Evolutionary conservation across 2,329 filamentous ascomycete species (phyloP).

Genomic region (Trichoderma sp.): DNA sequence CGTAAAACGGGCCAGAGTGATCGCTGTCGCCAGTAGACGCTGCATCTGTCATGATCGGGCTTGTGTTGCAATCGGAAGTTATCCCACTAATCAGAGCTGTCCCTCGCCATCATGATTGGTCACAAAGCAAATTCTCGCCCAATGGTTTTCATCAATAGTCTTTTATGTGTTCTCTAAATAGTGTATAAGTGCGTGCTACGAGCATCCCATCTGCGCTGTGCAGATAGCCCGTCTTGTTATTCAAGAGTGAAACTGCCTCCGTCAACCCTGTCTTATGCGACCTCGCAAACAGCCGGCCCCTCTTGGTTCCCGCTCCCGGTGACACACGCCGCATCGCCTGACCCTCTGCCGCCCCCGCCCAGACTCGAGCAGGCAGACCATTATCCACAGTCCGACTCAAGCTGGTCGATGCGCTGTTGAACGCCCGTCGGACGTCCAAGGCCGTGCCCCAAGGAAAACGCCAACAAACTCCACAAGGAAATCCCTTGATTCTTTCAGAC

Average conservation of each 20-base stretch:
- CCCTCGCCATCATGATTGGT: background rate
- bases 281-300: slow-evolving; percentile 9
- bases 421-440: background rate
- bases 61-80: slow-evolving; percentile 14
- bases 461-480: slow-evolving; percentile 21
- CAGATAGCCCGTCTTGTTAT: slow-evolving; percentile 12
- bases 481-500: slow-evolving; percentile 10
- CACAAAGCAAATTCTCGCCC: background rate
- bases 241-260: slow-evolving; percentile 9
- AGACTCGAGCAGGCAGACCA: slow-evolving; percentile 16
- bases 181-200: slow-evolving; percentile 9
- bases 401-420: slow-evolving; percentile 7
- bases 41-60: slow-evolving; percentile 3
- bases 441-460: slow-evolving; percentile 10
- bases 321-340: slow-evolving; percentile 14
- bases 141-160: background rate
- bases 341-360: slow-evolving; percentile 17
- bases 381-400: slow-evolving; percentile 14
- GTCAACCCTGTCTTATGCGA: slow-evolving; percentile 4
- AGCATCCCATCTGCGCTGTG: slow-evolving; percentile 1
- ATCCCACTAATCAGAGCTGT: background rate
- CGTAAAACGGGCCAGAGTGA: background rate
- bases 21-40: background rate
- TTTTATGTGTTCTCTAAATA: slow-evolving; percentile 16
- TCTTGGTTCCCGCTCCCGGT: slow-evolving; percentile 11